Evolutionary conservation across 768 basidiomycete genomes (phyloP).

Genomic region (Cystofilobasidium bisporidii): DNA sequence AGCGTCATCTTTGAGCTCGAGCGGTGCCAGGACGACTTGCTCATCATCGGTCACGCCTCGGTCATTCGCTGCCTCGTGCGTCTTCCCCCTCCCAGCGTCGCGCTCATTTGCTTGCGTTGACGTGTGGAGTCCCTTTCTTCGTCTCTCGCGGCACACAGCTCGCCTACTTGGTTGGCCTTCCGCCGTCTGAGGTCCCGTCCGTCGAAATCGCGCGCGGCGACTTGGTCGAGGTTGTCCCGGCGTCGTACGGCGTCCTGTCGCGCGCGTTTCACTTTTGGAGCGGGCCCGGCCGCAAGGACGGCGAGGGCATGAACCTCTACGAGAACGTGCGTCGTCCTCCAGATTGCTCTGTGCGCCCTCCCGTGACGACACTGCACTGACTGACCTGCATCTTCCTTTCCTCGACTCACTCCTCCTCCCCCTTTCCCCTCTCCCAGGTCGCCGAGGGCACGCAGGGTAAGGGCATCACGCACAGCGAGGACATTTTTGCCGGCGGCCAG

Average conservation of each 20-base stretch:
- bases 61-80: conserved; percentile 79
- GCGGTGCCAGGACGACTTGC: conserved; percentile 81
- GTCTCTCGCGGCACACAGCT: conserved; percentile 44
- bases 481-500: conserved; percentile 31
- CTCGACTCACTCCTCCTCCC: neutral
- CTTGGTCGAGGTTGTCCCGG: conserved; percentile 59
- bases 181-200: conserved; percentile 90
- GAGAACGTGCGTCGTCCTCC: conserved; percentile 37
- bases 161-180: conserved; percentile 62
- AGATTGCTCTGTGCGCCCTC: too few species aligned
- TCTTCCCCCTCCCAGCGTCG: neutral
- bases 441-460: conserved; percentile 40
- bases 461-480: conserved; percentile 27
- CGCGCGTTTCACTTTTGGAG: conserved; percentile 53
- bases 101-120: too few species aligned
- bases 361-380: too few species aligned
- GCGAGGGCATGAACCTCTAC: conserved; percentile 39
- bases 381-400: neutral
- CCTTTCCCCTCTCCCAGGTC: conserved; percentile 19
- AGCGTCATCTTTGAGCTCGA: conserved; percentile 87
- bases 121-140: too few species aligned
- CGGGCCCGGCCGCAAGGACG: conserved; percentile 39
- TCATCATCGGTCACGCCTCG: conserved; percentile 63
- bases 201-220: conserved; percentile 96
- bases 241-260: conserved; percentile 64